These are phyloP conservation scores for Pyricularia pennisetigena DNA, from an alignment of 2,329 filamentous ascomycete genomes.

Conservation along the genomic window DNA sequence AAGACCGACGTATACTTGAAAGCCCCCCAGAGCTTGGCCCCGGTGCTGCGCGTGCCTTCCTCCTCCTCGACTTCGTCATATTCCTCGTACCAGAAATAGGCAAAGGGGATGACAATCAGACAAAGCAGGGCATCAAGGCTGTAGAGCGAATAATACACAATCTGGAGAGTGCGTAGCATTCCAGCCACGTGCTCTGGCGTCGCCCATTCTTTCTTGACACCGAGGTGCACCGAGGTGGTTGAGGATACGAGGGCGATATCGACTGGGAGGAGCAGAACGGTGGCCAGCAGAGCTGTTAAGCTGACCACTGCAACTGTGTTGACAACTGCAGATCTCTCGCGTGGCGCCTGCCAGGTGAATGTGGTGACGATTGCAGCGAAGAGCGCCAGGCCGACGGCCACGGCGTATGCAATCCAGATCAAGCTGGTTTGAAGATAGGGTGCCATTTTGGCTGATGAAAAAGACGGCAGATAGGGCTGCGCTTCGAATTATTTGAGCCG, in stretches of 20 bases:
- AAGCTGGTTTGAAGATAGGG: slow-evolving; percentile 71
- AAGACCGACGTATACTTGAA: slow-evolving; percentile 87
- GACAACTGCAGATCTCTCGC: slow-evolving; percentile 74
- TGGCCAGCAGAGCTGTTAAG: slow-evolving; percentile 79
- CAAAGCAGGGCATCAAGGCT: slow-evolving; percentile 86
- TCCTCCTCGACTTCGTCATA: slow-evolving; percentile 87
- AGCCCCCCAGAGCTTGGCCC: slow-evolving; percentile 68
- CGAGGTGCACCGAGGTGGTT: slow-evolving; percentile 64
- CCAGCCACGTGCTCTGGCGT: slow-evolving; percentile 68
- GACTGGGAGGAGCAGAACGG: slow-evolving; percentile 83
- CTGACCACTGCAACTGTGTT: slow-evolving; percentile 80
- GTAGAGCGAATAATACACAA: slow-evolving; percentile 90
- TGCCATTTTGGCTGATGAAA: background rate
- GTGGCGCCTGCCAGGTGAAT: slow-evolving; percentile 82
- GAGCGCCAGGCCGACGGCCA: slow-evolving; percentile 69
- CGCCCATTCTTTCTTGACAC: slow-evolving; percentile 90
- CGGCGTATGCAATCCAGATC: slow-evolving; percentile 90
- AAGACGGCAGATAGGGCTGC: background rate
- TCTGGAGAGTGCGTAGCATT: slow-evolving; percentile 71
- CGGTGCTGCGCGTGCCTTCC: slow-evolving; percentile 62
- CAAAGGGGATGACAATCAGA: slow-evolving; percentile 82
- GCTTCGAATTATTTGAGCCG: background rate
- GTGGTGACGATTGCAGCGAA: slow-evolving; percentile 75
- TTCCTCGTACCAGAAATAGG: slow-evolving; percentile 98
- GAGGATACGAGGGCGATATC: slow-evolving; percentile 92